Conservation (phyloP, 495 filamentous ascomycete species). For the Talaromyces thailandensis region DNA sequence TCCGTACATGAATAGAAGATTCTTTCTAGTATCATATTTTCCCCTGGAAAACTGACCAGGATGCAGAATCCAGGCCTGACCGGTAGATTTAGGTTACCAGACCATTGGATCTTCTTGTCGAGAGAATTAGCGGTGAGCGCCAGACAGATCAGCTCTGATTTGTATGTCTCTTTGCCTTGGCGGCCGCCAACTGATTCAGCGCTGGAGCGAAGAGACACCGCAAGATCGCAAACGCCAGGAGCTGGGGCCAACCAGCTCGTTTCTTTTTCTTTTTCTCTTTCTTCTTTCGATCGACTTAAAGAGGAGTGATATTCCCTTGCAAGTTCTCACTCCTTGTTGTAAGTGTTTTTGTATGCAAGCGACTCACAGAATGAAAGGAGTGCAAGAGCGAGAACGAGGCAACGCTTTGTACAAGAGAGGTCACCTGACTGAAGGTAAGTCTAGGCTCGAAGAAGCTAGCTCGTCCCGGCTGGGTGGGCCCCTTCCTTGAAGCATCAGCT, state of each 20-base stretch:
- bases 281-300: not conserved
- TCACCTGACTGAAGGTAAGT: constrained; percentile 6
- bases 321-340: not conserved
- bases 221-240: not conserved
- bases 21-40: not conserved
- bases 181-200: not conserved
- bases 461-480: not conserved
- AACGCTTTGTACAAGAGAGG: constrained; percentile 6
- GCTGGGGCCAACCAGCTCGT: not conserved
- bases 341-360: not conserved
- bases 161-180: not conserved
- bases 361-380: constrained; percentile 1
- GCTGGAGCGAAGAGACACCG: not conserved
- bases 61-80: not conserved
- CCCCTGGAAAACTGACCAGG: not conserved
- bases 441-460: not conserved
- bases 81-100: not conserved
- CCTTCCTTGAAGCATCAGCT: not conserved
- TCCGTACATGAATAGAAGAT: not conserved
- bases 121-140: not conserved
- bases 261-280: not conserved
- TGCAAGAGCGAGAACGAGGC: constrained; percentile 1
- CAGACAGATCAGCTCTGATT: not conserved
- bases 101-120: not conserved
- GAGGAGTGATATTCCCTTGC: not conserved